phyloP scores from a whole-genome alignment of 225 moss, liverwort and hornwort genomes.

The Takakia lepidozioides region DNA sequence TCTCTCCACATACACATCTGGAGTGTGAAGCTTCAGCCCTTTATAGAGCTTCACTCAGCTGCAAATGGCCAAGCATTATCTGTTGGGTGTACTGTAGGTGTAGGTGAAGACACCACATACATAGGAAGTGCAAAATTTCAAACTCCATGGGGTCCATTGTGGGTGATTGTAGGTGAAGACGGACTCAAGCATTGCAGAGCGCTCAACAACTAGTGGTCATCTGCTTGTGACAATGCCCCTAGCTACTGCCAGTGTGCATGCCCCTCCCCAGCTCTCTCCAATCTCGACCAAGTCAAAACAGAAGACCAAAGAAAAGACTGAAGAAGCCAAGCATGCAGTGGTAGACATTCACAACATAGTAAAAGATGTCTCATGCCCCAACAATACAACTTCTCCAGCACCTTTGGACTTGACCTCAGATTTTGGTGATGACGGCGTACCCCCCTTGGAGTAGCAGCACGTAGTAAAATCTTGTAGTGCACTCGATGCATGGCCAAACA shows the following conservation, averaged over 20 bases:
- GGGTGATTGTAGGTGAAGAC: constrained; percentile 49
- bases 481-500: too few species aligned
- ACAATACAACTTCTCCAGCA: background rate
- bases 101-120: too few species aligned
- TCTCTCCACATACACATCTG: background rate
- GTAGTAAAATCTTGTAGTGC: too few species aligned
- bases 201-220: constrained; percentile 63
- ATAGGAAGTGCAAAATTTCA: background rate
- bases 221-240: constrained; percentile 54
- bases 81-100: background rate
- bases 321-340: constrained; percentile 1
- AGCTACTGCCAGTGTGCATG: constrained; percentile 13
- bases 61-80: background rate
- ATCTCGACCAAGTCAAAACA: constrained; percentile 7
- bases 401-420: constrained; percentile 1
- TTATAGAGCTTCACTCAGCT: background rate
- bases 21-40: background rate
- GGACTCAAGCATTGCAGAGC: constrained; percentile 59
- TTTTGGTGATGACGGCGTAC: constrained; percentile 24
- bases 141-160: background rate
- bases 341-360: constrained; percentile 36
- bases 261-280: constrained; percentile 17
- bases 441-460: constrained; percentile 25
- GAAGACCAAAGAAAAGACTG: constrained; percentile 1
- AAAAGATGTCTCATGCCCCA: background rate